Base-by-base conservation (phyloP, 2,329 filamentous ascomycete genomes). In the Plectosphaerella sp. region DNA sequence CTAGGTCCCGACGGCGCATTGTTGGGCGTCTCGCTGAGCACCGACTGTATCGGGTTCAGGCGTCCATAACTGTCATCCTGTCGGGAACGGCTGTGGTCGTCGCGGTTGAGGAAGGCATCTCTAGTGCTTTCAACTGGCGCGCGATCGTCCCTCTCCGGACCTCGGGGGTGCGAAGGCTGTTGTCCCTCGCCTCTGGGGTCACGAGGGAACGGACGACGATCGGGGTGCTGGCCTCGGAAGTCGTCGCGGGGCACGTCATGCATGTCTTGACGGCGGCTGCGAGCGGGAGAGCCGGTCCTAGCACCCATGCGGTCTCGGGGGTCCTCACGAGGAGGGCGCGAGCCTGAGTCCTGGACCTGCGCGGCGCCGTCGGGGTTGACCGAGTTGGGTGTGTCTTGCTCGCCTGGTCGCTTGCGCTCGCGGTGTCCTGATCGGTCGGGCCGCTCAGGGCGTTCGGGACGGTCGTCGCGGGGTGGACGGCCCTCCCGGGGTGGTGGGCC, bases 51-150 rank as follows among this genome's bases (percentile, higher is more conserved):
- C 2, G 77, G 69, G 55, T 82, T 85, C 47, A 87, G 71, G 2
- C 83, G 79, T 25, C 83, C 83, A 59, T 86, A 86, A 52, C 80
- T 83, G 15, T 80, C 78, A 62, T 87, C 83, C 57, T 83, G 77
- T 54, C 80, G 76, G 51, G 70, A 59, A 56, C 76, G 71, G 37
- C 73, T 72, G 58, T 80, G 75, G 45, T 83, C 79, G 3, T 84
- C 81, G 2, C 70, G 70, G 41, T 60, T 68, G 57, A 64, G 72
- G 62, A 71, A 80, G 52, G 61, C 52, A 10, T 79, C 75, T 35
- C 74, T 69, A 16, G 67, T 55, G 57, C 25, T 75, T 6, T 77
- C 73, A 37, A 53, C 55, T 43, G 56, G 54, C 16, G 53, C 64
- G 48, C 77, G 70, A 11, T 80, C 78, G 24, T 62, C 62, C n/a